Evolutionary conservation across 2,329 filamentous ascomycete genomes (phyloP).

Genomic region (Plectosphaerella sp.): DNA sequence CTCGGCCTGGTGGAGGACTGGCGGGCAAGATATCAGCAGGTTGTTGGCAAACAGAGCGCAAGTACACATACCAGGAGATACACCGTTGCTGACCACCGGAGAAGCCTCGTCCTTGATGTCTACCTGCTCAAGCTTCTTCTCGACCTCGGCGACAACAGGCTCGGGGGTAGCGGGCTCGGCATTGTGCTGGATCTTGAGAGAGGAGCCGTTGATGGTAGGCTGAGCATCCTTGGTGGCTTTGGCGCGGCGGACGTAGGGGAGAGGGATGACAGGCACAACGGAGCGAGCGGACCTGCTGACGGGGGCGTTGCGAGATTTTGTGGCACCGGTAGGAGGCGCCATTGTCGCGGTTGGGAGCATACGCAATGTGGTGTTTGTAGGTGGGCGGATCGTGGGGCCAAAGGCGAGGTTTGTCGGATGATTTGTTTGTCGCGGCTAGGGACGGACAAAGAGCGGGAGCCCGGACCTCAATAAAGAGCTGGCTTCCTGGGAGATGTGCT

Average conservation of each 20-base stretch:
- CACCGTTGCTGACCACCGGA: neutral
- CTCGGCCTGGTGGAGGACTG: neutral
- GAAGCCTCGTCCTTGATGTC: neutral
- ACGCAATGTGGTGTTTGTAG: constrained; percentile 11
- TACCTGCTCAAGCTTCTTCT: neutral
- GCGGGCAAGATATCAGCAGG: neutral
- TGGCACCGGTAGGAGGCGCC: constrained; percentile 27
- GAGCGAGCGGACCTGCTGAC: constrained; percentile 13
- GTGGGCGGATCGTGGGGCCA: too few species aligned
- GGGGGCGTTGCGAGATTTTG: constrained; percentile 24
- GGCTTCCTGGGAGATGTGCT: too few species aligned
- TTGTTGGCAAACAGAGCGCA: too few species aligned
- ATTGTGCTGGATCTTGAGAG: constrained; percentile 11
- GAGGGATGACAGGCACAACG: neutral
- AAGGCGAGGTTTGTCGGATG: too few species aligned
- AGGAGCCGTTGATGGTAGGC: constrained; percentile 16
- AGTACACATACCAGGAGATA: constrained; percentile 1
- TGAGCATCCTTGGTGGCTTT: constrained; percentile 24
- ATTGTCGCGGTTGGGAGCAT: constrained; percentile 19
- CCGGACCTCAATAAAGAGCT: neutral
- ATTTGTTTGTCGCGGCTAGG: too few species aligned
- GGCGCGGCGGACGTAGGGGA: constrained; percentile 13
- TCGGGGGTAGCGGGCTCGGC: constrained; percentile 10
- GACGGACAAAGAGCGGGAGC: too few species aligned
- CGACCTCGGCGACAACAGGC: constrained; percentile 1